Evolutionary conservation across 2,329 filamentous ascomycete genomes (phyloP).

Genomic region (Blumeria graminis): DNA sequence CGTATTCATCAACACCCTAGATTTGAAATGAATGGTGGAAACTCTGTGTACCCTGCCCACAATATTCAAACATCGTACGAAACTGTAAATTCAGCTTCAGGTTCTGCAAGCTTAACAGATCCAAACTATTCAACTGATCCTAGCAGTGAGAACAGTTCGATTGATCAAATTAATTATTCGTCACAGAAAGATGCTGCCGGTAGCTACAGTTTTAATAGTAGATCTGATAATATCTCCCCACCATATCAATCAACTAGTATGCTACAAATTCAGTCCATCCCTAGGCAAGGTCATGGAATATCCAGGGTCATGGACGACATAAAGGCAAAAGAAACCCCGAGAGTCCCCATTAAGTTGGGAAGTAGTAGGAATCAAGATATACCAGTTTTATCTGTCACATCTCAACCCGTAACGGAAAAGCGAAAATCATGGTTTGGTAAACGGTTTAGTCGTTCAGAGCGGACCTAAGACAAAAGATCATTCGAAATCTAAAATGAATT

Average conservation of each 20-base stretch:
- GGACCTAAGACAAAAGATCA: no score
- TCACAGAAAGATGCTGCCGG: slow-evolving; percentile 32
- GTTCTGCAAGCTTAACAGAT: slow-evolving; percentile 46
- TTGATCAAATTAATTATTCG: slow-evolving; percentile 43
- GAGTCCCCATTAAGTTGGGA: slow-evolving; percentile 14
- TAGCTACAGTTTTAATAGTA: slow-evolving; percentile 33
- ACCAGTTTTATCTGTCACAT: slow-evolving; percentile 3
- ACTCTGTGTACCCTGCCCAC: slow-evolving; percentile 11
- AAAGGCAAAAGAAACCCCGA: slow-evolving; percentile 8
- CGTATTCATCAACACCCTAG: slow-evolving; percentile 13
- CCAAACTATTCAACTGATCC: slow-evolving; percentile 68
- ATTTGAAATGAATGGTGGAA: slow-evolving; percentile 12
- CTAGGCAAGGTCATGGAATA: slow-evolving; percentile 7
- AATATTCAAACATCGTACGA: slow-evolving; percentile 38
- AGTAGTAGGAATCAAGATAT: slow-evolving; percentile 7
- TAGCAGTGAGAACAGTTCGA: slow-evolving; percentile 73
- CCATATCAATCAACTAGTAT: slow-evolving; percentile 17
- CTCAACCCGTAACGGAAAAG: slow-evolving; percentile 30
- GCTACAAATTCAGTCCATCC: slow-evolving; percentile 14
- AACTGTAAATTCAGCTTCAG: slow-evolving; percentile 57
- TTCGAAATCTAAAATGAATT: no score
- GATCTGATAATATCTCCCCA: slow-evolving; percentile 19
- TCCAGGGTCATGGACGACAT: slow-evolving; percentile 7
- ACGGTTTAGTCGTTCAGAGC: slow-evolving; percentile 34
- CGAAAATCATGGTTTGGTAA: slow-evolving; percentile 76